Base-by-base conservation (phyloP, 106 monocot species). In the Dendrobium chrysotoxum region DNA sequence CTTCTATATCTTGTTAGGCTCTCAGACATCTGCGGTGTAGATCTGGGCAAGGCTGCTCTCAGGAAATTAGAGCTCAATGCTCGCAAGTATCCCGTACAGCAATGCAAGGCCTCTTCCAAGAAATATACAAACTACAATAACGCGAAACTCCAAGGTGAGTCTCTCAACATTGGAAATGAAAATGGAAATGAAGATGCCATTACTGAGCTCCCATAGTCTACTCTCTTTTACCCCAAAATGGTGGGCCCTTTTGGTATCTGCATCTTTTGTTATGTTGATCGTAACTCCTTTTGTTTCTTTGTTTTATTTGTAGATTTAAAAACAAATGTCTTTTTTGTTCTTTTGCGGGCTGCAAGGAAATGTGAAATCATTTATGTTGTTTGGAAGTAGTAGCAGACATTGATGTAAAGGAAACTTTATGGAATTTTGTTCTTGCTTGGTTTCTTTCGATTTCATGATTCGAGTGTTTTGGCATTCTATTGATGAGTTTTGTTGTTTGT, bases 1-100 rank as follows among this genome's bases (percentile, higher is more conserved):
- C 87, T 96, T 6, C 95, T 96, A 79, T 96, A 96, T 68, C 85
- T 96, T 0, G 88, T 96, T 7, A 80, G 95, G 64, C 91, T 96
- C 26, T 89, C 93, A 8, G 95, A 96, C 77, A 86, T 96, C 45
- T 96, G 95, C 39, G 95, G 93, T 25, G 78, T 96, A 2, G 93
- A 96, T 79, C 88, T 96, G 15, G 85, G 93, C 53, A 75, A 82
- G 72, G 95, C 95, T 18, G 95, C 84, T 25, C 84, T 93, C 30
- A 81, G 95, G 31, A 96, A 96, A 75, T 6, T 96, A 40, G 89
- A 86, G 71, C 87, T 96, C 57, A 96, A 96, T 73, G 93, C 95
- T 20, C 40, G 30, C 42, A 96, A 96, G 78, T 96, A 96, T 76
- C 95, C 93, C 0, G 88, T 83, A 26, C 35, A 76, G 25, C 85